phyloP scores from a whole-genome alignment of 2,329 filamentous ascomycete species.

The Tympanopsis confertula region DNA sequence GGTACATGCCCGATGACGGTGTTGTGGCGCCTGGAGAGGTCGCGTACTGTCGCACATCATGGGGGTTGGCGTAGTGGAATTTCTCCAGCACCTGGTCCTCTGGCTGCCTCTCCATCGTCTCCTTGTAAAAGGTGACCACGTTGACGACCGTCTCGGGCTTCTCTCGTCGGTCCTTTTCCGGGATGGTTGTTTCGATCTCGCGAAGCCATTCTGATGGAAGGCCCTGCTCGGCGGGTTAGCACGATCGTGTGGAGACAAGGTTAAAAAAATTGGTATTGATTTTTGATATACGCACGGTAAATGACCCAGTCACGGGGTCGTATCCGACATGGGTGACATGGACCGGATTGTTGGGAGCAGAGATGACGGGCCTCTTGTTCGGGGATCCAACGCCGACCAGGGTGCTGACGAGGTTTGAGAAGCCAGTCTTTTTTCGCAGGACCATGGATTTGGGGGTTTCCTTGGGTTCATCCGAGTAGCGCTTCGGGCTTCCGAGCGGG shows the following conservation, averaged over 20 bases:
- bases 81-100: background rate
- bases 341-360: conserved; percentile 95
- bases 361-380: conserved; percentile 84
- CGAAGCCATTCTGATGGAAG: conserved; percentile 95
- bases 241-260: conserved; percentile 1
- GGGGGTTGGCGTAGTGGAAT: background rate
- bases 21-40: background rate
- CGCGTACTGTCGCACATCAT: background rate
- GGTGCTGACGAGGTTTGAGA: conserved; percentile 79
- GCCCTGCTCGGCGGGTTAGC: conserved; percentile 37
- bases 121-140: conserved; percentile 75
- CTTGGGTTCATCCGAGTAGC: conserved; percentile 68
- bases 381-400: conserved; percentile 72
- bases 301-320: conserved; percentile 86
- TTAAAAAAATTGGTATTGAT: conserved; percentile 6
- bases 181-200: conserved; percentile 90
- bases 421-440: conserved; percentile 74
- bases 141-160: conserved; percentile 81
- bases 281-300: conserved; percentile 57
- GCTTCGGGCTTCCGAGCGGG: conserved; percentile 45
- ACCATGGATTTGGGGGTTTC: conserved; percentile 45
- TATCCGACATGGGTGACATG: conserved; percentile 96
- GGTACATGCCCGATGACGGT: background rate
- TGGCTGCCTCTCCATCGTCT: conserved; percentile 12
- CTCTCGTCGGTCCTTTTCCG: conserved; percentile 95